A percentile compares a stretch with the other conserved stretches of the same genome.
Evolutionary conservation across 495 filamentous ascomycete species (phyloP).

Genomic region (Beverwykella pulmonaria): DNA sequence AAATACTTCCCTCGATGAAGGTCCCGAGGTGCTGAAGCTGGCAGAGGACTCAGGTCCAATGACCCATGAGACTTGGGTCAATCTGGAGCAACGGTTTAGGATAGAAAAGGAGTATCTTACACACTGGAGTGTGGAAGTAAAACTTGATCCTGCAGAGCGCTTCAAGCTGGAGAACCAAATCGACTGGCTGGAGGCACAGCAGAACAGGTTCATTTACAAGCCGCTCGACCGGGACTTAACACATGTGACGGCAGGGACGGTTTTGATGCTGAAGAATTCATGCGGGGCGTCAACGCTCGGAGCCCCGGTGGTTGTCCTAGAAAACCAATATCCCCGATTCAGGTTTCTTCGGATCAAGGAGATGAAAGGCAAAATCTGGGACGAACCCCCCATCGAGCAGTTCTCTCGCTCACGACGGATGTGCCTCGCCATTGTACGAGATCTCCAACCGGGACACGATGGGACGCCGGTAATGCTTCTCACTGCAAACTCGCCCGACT

Average conservation of each 20-base stretch:
- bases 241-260: not conserved
- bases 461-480: conserved; percentile 15
- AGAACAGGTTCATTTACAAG: conserved; percentile 29
- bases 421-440: not conserved
- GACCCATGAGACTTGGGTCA: conserved; percentile 19
- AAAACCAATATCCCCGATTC: conserved; percentile 10
- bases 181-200: conserved; percentile 8
- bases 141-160: not conserved
- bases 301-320: conserved; percentile 13
- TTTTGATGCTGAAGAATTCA: conserved; percentile 16
- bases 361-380: not conserved
- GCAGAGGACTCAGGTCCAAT: not conserved
- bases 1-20: not conserved
- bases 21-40: not conserved
- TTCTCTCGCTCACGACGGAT: not conserved
- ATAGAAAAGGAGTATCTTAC: conserved; percentile 6
- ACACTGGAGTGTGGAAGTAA: conserved; percentile 9
- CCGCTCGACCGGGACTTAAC: conserved; percentile 8
- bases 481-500: not conserved
- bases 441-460: not conserved
- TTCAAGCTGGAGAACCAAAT: conserved; percentile 1
- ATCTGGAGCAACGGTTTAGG: conserved; percentile 15
- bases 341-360: conserved; percentile 15
- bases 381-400: not conserved
- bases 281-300: conserved; percentile 8